A percentile compares a stretch with the other conserved stretches of the same genome.
Evolutionary conservation across 768 basidiomycete genomes (phyloP).

Genomic region (Amanita brunnescens): DNA sequence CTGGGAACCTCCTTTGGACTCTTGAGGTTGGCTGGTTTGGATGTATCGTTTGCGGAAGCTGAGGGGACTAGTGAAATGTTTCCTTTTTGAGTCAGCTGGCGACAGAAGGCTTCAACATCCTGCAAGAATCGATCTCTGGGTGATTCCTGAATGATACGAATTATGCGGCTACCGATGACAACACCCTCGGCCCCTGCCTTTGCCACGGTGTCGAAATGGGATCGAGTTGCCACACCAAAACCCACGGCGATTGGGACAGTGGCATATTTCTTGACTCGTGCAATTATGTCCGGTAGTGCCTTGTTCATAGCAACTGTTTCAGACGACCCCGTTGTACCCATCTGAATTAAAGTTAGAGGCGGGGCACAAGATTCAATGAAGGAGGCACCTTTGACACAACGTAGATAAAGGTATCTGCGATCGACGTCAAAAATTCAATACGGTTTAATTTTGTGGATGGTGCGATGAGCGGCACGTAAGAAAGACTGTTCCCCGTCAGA

Average conservation of each 20-base stretch:
- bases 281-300: slow-evolving; percentile 75
- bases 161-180: slow-evolving; percentile 85
- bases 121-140: slow-evolving; percentile 36
- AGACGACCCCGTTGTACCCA: slow-evolving; percentile 97
- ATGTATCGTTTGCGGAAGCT: slow-evolving; percentile 10
- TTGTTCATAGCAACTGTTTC: slow-evolving; percentile 60
- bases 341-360: slow-evolving; percentile 31
- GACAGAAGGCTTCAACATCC: slow-evolving; percentile 66
- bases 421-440: slow-evolving; percentile 84
- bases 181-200: slow-evolving; percentile 92
- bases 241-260: slow-evolving; percentile 88
- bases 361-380: slow-evolving; percentile 9
- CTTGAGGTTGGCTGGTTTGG: slow-evolving; percentile 18
- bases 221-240: slow-evolving; percentile 88
- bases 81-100: slow-evolving; percentile 48
- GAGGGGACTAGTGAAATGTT: slow-evolving; percentile 28
- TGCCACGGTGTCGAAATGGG: slow-evolving; percentile 81
- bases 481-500: slow-evolving; percentile 45
- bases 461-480: slow-evolving; percentile 92
- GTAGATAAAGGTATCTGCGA: slow-evolving; percentile 97
- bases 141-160: slow-evolving; percentile 67
- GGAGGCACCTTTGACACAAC: slow-evolving; percentile 87
- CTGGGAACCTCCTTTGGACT: not conserved
- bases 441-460: slow-evolving; percentile 86
- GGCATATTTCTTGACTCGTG: slow-evolving; percentile 72